Evolutionary conservation across 2,329 filamentous ascomycete species (phyloP).

Genomic region (Chaetomiaceae sp.): DNA sequence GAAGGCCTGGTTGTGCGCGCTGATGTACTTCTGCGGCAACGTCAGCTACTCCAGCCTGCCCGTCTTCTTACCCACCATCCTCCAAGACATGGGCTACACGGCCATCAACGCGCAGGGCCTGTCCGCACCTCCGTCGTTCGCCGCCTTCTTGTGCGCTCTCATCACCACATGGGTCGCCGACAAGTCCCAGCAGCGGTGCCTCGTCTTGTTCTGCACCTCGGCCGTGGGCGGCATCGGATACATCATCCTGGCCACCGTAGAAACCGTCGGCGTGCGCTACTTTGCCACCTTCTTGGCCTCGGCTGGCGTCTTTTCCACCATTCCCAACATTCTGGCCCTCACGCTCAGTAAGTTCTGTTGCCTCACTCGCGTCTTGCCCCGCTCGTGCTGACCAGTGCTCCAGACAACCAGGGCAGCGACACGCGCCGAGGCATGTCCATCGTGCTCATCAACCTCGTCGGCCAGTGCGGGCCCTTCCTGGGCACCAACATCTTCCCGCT

Average conservation of each 20-base stretch:
- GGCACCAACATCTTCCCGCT: slow-evolving; percentile 61
- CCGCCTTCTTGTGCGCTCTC: slow-evolving; percentile 61
- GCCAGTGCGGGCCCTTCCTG: slow-evolving; percentile 59
- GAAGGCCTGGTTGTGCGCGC: slow-evolving; percentile 47
- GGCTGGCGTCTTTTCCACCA: slow-evolving; percentile 55
- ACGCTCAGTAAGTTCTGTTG: slow-evolving; percentile 40
- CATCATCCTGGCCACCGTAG: slow-evolving; percentile 56
- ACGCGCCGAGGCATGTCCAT: slow-evolving; percentile 61
- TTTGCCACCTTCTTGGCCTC: slow-evolving; percentile 44
- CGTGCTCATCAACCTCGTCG: slow-evolving; percentile 57
- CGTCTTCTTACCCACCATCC: slow-evolving; percentile 60
- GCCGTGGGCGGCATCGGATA: slow-evolving; percentile 59
- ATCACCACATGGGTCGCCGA: slow-evolving; percentile 61
- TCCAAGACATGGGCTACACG: slow-evolving; percentile 62
- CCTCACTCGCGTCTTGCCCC: too few relatives aligned
- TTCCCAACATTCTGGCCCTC: slow-evolving; percentile 68
- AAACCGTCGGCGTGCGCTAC: slow-evolving; percentile 41
- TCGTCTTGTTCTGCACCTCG: slow-evolving; percentile 54
- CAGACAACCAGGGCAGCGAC: slow-evolving; percentile 64
- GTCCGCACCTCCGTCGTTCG: slow-evolving; percentile 65
- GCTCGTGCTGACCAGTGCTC: too few relatives aligned
- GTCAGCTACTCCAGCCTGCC: slow-evolving; percentile 63
- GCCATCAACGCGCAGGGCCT: slow-evolving; percentile 65
- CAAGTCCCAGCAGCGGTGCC: slow-evolving; percentile 57
- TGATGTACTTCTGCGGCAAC: slow-evolving; percentile 58